Evolutionary conservation across 345 rosid species (phyloP), one percentile per base, ranked within the genome.

Genomic region (Ailanthus altissimus): DNA sequence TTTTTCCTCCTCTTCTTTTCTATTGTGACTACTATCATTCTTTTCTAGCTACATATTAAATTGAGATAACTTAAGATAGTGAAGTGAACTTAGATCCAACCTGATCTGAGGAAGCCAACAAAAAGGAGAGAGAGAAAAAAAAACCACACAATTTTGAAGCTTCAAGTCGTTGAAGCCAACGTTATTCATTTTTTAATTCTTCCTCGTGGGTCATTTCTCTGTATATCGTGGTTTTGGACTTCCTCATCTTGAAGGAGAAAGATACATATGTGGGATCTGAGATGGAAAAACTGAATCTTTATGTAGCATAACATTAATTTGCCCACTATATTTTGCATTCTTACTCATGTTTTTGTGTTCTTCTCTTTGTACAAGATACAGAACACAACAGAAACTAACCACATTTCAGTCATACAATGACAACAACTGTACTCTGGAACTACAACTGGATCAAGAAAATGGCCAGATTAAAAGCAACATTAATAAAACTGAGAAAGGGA

Each of bases 381-480:
- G n/a, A n/a, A n/a, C 12, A 38, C 11, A n/a, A 18, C 4, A 13
- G 8, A 28, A 3, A 59, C 49, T 32, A 46, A 36, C 40, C 50
- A 62, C 9, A 36, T 40, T 11, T 67, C 0, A 70, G 12, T 18
- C 11, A 42, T 58, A 43, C 21, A 25, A 43, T 14, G 28, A 59
- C 20, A 45, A 72, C n/a, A 14, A 18, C 53, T 68, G 67, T 20
- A 28, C 46, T 32, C 8, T 25, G 42, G 46, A 23, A 75, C 49
- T 6, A 51, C 8, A 9, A 46, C 15, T 67, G 61, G 26, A 79
- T 73, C 76, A 66, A 46, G 56, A 63, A 63, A 11, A 40, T 46
- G 23, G 45, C 54, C 66, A 25, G 28, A 70, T 16, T 20, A 50
- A 53, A 28, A 67, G 38, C 28, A 70, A 13, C 10, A 38, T 7